A percentile compares a stretch with the other conserved stretches of the same genome.
These are phyloP conservation scores for Rubroboletus pulcherrimus DNA, from an alignment of 768 basidiomycete species.

Conservation along the genomic window DNA sequence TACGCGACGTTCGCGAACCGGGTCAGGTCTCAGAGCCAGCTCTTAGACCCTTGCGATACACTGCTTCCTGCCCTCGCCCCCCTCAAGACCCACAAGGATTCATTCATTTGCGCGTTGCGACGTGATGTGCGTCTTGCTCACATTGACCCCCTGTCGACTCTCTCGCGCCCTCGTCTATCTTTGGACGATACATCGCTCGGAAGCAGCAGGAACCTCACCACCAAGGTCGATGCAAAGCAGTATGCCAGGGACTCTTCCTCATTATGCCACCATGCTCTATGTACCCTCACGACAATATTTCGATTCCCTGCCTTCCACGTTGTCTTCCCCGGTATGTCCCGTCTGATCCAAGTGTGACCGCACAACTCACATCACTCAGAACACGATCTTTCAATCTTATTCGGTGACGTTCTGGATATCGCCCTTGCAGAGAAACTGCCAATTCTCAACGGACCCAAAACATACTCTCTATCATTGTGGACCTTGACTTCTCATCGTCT, in stretches of 20 bases:
- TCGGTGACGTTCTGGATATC: conserved; percentile 45
- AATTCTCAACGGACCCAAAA: conserved; percentile 41
- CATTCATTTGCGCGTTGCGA: conserved; percentile 40
- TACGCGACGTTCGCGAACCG: conserved; percentile 50
- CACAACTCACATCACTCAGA: conserved; percentile 29
- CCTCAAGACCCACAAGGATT: conserved; percentile 32
- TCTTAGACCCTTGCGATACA: conserved; percentile 1
- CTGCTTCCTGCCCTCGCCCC: conserved; percentile 23
- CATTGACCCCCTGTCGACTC: conserved; percentile 30
- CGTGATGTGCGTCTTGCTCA: conserved; percentile 51
- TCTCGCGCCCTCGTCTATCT: conserved; percentile 3
- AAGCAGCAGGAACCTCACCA: conserved; percentile 1
- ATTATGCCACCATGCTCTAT: conserved; percentile 54
- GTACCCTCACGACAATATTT: conserved; percentile 49
- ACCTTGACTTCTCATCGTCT: conserved; percentile 48
- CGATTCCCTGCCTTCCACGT: conserved; percentile 42
- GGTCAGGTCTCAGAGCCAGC: conserved; percentile 28
- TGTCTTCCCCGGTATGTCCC: conserved; percentile 48
- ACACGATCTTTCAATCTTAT: conserved; percentile 40
- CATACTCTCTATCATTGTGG: conserved; percentile 46
- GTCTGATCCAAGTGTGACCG: not conserved
- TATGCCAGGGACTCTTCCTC: conserved; percentile 38
- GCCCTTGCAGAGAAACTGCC: conserved; percentile 34
- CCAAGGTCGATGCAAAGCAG: conserved; percentile 38
- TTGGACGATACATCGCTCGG: conserved; percentile 4